Percentiles rank a stretch among this genome's conserved stretches.
phyloP scores from a whole-genome alignment of 371 early-diverging fungal species.

The Nosema muscidifuracis region DNA sequence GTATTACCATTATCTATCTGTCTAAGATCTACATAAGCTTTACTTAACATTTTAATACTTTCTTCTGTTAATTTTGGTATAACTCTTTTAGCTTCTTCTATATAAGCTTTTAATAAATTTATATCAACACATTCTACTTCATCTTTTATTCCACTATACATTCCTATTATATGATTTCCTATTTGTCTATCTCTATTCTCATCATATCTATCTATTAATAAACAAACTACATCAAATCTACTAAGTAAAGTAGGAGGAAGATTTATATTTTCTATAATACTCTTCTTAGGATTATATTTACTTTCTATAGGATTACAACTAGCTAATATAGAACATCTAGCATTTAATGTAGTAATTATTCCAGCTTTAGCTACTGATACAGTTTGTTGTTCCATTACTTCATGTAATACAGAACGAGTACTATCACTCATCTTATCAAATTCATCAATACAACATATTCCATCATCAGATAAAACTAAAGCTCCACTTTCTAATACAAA shows the following conservation, averaged over 20 bases:
- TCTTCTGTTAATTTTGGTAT: slow-evolving; percentile 71
- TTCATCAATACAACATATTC: slow-evolving; percentile 64
- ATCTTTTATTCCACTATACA: slow-evolving; percentile 31
- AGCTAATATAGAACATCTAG: slow-evolving; percentile 63
- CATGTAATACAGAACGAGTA: slow-evolving; percentile 62
- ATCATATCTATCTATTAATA: slow-evolving; percentile 62
- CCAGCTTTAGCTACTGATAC: slow-evolving; percentile 64
- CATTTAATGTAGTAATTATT: slow-evolving; percentile 64
- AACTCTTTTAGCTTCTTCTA: slow-evolving; percentile 69
- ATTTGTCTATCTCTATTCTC: slow-evolving; percentile 57
- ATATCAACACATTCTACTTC: slow-evolving; percentile 26
- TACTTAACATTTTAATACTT: slow-evolving; percentile 68
- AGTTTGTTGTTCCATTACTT: slow-evolving; percentile 64
- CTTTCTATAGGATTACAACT: slow-evolving; percentile 63
- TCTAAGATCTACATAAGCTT: slow-evolving; percentile 78
- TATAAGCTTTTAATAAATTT: slow-evolving; percentile 60
- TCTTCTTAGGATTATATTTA: slow-evolving; percentile 62
- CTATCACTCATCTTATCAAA: slow-evolving; percentile 65
- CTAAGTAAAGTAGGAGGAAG: slow-evolving; percentile 62
- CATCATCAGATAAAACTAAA: slow-evolving; percentile 62
- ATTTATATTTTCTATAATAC: slow-evolving; percentile 63
- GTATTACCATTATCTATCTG: slow-evolving; percentile 70
- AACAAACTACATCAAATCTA: slow-evolving; percentile 63
- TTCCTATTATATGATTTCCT: slow-evolving; percentile 58
- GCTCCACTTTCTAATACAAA: slow-evolving; percentile 70